Conservation (phyloP, 2,329 filamentous ascomycete species). For the Monosporascus ibericus region DNA sequence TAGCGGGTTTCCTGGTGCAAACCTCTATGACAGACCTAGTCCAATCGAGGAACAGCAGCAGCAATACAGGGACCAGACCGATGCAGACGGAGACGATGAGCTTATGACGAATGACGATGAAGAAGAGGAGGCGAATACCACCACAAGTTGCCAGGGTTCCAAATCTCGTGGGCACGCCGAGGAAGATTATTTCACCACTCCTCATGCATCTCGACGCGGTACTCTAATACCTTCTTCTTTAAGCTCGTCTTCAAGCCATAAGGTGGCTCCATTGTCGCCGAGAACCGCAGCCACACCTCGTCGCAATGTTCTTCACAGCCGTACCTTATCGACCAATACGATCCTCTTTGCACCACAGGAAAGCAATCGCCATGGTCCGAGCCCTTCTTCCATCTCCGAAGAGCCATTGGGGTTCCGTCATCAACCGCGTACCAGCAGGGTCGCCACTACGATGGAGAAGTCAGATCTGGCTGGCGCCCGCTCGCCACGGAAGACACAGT, state of each 20-base stretch:
- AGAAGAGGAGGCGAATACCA: conserved; percentile 47
- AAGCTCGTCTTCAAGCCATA: conserved; percentile 18
- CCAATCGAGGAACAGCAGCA: conserved; percentile 39
- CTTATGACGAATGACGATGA: conserved; percentile 76
- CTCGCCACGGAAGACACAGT: conserved; percentile 42
- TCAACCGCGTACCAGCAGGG: conserved; percentile 32
- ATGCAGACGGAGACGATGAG: conserved; percentile 86
- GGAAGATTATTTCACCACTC: conserved; percentile 52
- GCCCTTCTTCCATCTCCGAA: conserved; percentile 39
- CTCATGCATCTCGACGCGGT: conserved; percentile 36
- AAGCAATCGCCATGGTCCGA: conserved; percentile 25
- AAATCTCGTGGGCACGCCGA: conserved; percentile 24
- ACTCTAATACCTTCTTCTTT: conserved; percentile 27
- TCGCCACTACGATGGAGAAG: conserved; percentile 29
- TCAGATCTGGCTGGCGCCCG: conserved; percentile 31
- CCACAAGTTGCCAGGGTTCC: conserved; percentile 30
- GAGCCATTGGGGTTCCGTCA: conserved; percentile 24
- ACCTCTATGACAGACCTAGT: conserved; percentile 21
- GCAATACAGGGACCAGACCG: conserved; percentile 58
- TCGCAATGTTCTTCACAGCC: conserved; percentile 50
- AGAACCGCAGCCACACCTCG: conserved; percentile 22
- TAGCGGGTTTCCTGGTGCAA: conserved; percentile 23
- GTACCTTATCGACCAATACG: conserved; percentile 75
- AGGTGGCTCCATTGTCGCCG: conserved; percentile 29
- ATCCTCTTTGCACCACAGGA: conserved; percentile 73